Conservation (phyloP, 2,329 filamentous ascomycete genomes). For the Pezizomycotina sp. region DNA sequence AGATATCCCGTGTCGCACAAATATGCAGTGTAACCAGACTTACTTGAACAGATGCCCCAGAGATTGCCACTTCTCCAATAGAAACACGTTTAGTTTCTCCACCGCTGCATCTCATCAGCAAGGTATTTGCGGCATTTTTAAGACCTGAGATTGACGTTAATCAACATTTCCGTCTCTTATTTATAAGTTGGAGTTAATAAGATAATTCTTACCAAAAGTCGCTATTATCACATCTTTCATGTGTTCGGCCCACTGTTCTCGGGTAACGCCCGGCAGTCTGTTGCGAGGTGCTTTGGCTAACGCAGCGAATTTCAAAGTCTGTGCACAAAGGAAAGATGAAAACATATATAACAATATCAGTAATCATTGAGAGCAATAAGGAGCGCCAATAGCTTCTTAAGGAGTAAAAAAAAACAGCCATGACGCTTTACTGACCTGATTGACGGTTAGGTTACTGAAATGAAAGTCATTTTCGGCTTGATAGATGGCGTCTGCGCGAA, state of each 20-base stretch:
- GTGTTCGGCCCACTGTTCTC: conserved; percentile 43
- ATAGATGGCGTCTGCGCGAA: conserved; percentile 54
- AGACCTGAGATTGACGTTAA: conserved; percentile 54
- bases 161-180: too few relatives aligned
- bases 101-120: conserved; percentile 53
- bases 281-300: conserved; percentile 51
- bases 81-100: conserved; percentile 65
- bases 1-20: too few relatives aligned
- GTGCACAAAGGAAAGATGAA: conserved; percentile 56
- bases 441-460: conserved; percentile 57
- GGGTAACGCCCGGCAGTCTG: conserved; percentile 44
- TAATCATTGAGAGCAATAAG: conserved; percentile 11
- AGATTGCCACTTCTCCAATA: conserved; percentile 61
- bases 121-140: conserved; percentile 60
- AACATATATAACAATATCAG: too few relatives aligned
- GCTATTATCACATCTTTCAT: conserved; percentile 53
- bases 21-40: too few relatives aligned
- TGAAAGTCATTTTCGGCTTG: conserved; percentile 71
- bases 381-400: neutral
- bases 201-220: conserved; percentile 53
- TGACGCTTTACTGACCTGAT: neutral
- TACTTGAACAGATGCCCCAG: conserved; percentile 40
- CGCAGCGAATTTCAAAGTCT: conserved; percentile 58
- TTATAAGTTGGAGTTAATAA: too few relatives aligned
- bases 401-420: neutral